These are phyloP conservation scores for Sclerotinia minor DNA, from an alignment of 2,329 filamentous ascomycete genomes.

Conservation along the genomic window DNA sequence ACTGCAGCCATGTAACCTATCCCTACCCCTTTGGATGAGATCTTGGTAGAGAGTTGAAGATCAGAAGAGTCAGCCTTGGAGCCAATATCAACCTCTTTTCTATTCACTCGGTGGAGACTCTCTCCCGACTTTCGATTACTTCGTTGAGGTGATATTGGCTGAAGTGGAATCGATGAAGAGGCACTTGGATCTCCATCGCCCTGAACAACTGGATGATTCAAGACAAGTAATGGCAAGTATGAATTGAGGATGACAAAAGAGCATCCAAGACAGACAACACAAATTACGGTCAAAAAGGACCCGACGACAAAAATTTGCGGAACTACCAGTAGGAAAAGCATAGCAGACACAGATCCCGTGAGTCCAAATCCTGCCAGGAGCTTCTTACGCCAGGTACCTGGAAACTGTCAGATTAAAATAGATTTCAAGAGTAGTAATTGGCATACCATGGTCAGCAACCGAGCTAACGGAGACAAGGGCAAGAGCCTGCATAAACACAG, in stretches of 20 bases:
- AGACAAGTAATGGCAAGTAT: conserved; percentile 85
- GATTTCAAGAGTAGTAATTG: not conserved
- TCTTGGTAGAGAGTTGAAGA: conserved; percentile 79
- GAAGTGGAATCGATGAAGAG: conserved; percentile 28
- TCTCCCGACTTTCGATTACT: conserved; percentile 17
- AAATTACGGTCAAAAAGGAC: conserved; percentile 78
- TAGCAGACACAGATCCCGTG: conserved; percentile 77
- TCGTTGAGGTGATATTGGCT: conserved; percentile 26
- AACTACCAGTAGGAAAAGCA: conserved; percentile 79
- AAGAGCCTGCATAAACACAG: conserved; percentile 82
- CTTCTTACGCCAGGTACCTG: conserved; percentile 74
- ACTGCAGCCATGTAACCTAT: conserved; percentile 89
- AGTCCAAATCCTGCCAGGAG: conserved; percentile 81
- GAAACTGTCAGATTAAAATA: conserved; percentile 15
- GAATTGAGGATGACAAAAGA: conserved; percentile 95
- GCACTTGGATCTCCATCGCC: conserved; percentile 2
- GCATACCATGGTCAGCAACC: conserved; percentile 80
- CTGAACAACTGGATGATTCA: conserved; percentile 64
- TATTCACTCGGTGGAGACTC: not conserved
- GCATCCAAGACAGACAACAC: conserved; percentile 90
- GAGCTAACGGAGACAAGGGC: conserved; percentile 94
- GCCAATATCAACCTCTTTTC: not conserved
- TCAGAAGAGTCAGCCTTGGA: conserved; percentile 57
- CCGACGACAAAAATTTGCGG: conserved; percentile 76
- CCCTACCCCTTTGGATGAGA: conserved; percentile 88